Evolutionary conservation across 176 grass and related monocot genomes (phyloP).

Genomic region (Aegilops sharonensis): DNA sequence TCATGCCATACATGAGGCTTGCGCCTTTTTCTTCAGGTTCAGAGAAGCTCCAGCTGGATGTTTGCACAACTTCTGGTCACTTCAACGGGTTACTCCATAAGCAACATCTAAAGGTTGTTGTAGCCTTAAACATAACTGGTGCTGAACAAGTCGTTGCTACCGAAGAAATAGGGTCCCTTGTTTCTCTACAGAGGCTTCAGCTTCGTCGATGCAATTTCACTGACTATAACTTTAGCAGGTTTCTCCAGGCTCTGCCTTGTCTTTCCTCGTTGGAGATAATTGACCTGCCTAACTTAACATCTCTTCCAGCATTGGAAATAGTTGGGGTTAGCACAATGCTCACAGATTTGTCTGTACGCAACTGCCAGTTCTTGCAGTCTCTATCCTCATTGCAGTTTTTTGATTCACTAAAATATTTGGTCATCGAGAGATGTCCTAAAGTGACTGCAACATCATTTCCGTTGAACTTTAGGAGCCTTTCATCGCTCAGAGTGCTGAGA

Average conservation of each 20-base stretch:
- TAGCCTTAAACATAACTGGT: background rate
- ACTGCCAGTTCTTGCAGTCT: background rate
- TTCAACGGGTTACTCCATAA: background rate
- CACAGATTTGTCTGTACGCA: background rate
- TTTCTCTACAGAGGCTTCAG: background rate
- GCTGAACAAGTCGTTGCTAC: background rate
- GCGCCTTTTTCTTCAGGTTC: background rate
- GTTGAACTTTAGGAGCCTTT: background rate
- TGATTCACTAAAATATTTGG: background rate
- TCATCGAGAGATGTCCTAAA: background rate
- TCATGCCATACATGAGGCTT: background rate
- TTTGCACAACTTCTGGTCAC: background rate
- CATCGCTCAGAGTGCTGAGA: background rate
- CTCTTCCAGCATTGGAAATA: background rate
- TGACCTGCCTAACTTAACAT: background rate
- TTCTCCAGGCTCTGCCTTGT: slow-evolving; percentile 11
- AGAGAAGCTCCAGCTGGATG: background rate
- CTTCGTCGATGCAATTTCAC: background rate
- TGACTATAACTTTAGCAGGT: background rate
- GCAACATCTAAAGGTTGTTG: background rate
- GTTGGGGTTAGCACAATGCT: background rate
- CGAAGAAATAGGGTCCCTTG: background rate
- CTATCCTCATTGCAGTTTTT: background rate
- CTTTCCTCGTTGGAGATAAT: background rate
- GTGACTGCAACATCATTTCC: background rate